These are phyloP conservation scores for Lactarius psammicola DNA, from an alignment of 768 basidiomycete genomes.

Conservation along the genomic window DNA sequence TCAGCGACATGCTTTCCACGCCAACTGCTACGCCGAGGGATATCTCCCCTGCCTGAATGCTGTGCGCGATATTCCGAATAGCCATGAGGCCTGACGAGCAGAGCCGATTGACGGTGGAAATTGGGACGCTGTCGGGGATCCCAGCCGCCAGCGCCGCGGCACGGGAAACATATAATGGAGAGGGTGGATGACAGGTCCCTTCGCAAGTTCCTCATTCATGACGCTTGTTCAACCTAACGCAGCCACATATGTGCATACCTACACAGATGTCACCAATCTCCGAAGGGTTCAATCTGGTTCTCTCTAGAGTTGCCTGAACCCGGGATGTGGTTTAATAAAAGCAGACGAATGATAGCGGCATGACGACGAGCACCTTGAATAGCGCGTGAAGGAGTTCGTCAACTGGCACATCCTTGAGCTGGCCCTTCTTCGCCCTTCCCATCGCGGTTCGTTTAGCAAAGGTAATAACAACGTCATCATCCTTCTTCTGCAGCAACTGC, in stretches of 20 bases:
- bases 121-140: conserved; percentile 82
- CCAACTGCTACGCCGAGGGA: conserved; percentile 85
- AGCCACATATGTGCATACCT: conserved; percentile 44
- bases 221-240: neutral
- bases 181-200: conserved; percentile 86
- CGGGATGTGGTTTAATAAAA: neutral
- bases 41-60: conserved; percentile 79
- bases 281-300: conserved; percentile 64
- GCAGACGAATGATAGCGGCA: neutral
- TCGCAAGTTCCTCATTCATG: neutral
- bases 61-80: conserved; percentile 85
- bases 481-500: conserved; percentile 62
- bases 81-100: conserved; percentile 92
- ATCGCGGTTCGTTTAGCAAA: conserved; percentile 85
- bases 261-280: conserved; percentile 84
- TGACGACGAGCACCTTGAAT: conserved; percentile 56
- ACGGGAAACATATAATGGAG: conserved; percentile 77
- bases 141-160: conserved; percentile 88
- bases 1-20: conserved; percentile 79
- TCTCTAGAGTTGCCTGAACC: conserved; percentile 60
- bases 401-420: conserved; percentile 82
- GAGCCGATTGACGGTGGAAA: conserved; percentile 88
- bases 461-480: conserved; percentile 78
- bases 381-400: conserved; percentile 84
- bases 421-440: conserved; percentile 87